A percentile compares a stretch with the other conserved stretches of the same genome.
Evolutionary conservation across 2,329 filamentous ascomycete species (phyloP).

Genomic region (Paradendryphiella salina): DNA sequence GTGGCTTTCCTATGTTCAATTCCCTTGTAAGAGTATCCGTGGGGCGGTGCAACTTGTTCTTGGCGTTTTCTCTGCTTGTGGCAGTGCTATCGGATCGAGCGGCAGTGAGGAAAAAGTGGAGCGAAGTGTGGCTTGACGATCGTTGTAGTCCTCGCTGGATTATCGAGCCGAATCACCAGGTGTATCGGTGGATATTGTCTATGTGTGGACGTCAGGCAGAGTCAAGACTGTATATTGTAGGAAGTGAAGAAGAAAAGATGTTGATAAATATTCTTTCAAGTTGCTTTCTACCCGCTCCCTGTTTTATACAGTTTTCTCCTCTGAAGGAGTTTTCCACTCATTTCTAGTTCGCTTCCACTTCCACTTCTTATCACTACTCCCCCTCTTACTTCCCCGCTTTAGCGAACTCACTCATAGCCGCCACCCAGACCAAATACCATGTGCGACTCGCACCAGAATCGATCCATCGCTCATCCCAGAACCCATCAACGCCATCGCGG

Average conservation of each 20-base stretch:
- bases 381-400: slow-evolving; percentile 1
- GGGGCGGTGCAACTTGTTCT: slow-evolving; percentile 2
- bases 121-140: slow-evolving; percentile 9
- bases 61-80: slow-evolving; percentile 18
- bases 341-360: no score
- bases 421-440: slow-evolving; percentile 43
- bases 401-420: slow-evolving; percentile 29
- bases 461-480: slow-evolving; percentile 62
- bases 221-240: neutral
- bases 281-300: neutral
- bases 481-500: slow-evolving; percentile 61
- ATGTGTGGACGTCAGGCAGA: neutral
- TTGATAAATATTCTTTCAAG: neutral
- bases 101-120: slow-evolving; percentile 1
- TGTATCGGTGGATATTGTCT: neutral
- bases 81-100: slow-evolving; percentile 10
- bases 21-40: slow-evolving; percentile 15
- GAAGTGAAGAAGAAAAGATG: neutral
- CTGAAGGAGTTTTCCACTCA: neutral
- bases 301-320: neutral
- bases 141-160: neutral
- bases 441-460: slow-evolving; percentile 70
- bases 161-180: neutral
- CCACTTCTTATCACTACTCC: neutral
- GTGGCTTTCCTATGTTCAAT: slow-evolving; percentile 1